phyloP scores from a whole-genome alignment of 1,284 basidiomycete species.

The Tranzscheliella williamsii region DNA sequence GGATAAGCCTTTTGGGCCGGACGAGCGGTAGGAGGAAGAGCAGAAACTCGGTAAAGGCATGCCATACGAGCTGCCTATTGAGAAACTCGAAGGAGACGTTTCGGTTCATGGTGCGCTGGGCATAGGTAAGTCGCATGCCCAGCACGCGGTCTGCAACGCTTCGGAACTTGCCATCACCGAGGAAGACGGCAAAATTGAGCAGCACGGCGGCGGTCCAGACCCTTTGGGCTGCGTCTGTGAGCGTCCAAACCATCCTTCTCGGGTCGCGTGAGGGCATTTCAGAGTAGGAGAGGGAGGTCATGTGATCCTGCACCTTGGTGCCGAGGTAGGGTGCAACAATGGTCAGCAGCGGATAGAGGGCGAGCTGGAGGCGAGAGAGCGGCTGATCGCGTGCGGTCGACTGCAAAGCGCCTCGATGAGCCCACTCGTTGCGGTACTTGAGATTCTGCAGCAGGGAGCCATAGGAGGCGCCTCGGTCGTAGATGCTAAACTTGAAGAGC shows the following conservation, averaged over 20 bases:
- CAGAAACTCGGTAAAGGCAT: slow-evolving; percentile 95
- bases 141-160: slow-evolving; percentile 81
- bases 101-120: slow-evolving; percentile 72
- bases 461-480: slow-evolving; percentile 80
- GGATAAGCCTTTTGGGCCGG: slow-evolving; percentile 68
- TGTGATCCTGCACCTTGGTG: slow-evolving; percentile 73
- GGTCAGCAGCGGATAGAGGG: slow-evolving; percentile 73
- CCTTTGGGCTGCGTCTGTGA: slow-evolving; percentile 72
- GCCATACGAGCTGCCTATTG: slow-evolving; percentile 99
- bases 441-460: slow-evolving; percentile 90
- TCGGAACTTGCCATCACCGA: slow-evolving; percentile 88
- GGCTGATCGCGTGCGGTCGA: slow-evolving; percentile 50
- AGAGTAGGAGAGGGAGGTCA: slow-evolving; percentile 83
- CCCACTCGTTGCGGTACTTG: slow-evolving; percentile 62
- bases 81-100: slow-evolving; percentile 98
- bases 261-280: slow-evolving; percentile 64
- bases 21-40: slow-evolving; percentile 88
- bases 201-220: slow-evolving; percentile 69
- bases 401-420: slow-evolving; percentile 38
- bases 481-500: slow-evolving; percentile 82
- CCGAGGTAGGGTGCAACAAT: slow-evolving; percentile 79
- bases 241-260: slow-evolving; percentile 73
- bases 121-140: slow-evolving; percentile 76
- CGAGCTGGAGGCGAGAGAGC: slow-evolving; percentile 40
- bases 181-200: slow-evolving; percentile 77